Percentiles rank a stretch among this genome's conserved stretches.
These are phyloP conservation scores for Termitomyces sp. DNA, from an alignment of 768 basidiomycete species.

Conservation along the genomic window DNA sequence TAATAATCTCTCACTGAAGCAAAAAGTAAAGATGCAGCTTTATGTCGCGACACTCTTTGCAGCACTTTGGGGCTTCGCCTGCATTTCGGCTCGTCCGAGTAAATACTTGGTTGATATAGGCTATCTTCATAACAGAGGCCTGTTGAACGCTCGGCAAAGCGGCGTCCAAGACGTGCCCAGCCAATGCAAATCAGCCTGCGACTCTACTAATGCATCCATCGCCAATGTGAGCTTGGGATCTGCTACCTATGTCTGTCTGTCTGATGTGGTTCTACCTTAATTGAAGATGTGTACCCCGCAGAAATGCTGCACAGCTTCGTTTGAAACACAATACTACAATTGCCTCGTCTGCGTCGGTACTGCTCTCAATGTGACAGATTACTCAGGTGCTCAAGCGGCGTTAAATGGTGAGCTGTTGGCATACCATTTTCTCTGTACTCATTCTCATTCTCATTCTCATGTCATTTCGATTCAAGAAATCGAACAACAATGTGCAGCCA, in stretches of 20 bases:
- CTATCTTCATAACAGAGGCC: background rate
- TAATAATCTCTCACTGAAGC: too few species aligned
- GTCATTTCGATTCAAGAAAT: background rate
- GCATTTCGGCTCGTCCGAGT: background rate
- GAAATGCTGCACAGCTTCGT: slow-evolving; percentile 33
- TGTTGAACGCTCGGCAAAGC: slow-evolving; percentile 16
- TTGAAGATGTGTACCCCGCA: slow-evolving; percentile 21
- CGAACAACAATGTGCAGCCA: background rate
- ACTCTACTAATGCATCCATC: slow-evolving; percentile 19
- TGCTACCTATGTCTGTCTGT: background rate
- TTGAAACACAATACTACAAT: slow-evolving; percentile 33
- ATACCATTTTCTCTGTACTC: background rate
- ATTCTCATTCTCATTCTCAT: background rate
- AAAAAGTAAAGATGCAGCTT: background rate
- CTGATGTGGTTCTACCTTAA: background rate
- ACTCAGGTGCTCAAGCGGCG: slow-evolving; percentile 19
- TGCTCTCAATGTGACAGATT: slow-evolving; percentile 23
- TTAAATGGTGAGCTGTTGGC: slow-evolving; percentile 5
- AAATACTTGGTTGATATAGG: background rate
- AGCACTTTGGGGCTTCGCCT: background rate
- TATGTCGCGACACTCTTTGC: background rate
- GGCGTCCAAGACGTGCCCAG: slow-evolving; percentile 18
- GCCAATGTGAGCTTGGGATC: slow-evolving; percentile 10
- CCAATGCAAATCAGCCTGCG: slow-evolving; percentile 26
- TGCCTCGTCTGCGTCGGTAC: slow-evolving; percentile 33